phyloP scores from a whole-genome alignment of 1,284 basidiomycete genomes.

The Neolentinus lepideus region DNA sequence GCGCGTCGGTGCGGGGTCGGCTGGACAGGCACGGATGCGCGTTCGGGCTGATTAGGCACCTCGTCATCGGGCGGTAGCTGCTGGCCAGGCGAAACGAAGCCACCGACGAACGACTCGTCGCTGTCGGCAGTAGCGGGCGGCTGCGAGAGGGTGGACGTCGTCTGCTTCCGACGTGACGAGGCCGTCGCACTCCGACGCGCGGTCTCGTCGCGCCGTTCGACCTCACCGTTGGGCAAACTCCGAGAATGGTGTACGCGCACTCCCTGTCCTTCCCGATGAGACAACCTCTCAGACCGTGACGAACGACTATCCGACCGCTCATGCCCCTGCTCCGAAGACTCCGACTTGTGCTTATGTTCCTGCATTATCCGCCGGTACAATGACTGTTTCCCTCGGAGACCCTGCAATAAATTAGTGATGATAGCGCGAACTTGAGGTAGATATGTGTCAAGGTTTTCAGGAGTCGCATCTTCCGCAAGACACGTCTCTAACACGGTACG shows the following conservation, averaged over 20 bases:
- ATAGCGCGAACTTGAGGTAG: slow-evolving; percentile 90
- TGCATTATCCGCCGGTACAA: slow-evolving; percentile 64
- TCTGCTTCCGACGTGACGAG: slow-evolving; percentile 7
- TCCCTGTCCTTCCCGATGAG: not conserved
- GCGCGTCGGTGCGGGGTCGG: not conserved
- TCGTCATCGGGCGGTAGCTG: slow-evolving; percentile 6
- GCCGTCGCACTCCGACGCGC: slow-evolving; percentile 10
- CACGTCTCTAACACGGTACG: slow-evolving; percentile 86
- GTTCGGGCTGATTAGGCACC: slow-evolving; percentile 1
- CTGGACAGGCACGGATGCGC: not conserved
- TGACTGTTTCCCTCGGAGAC: slow-evolving; percentile 87
- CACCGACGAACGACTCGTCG: slow-evolving; percentile 41
- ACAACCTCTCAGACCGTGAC: slow-evolving; percentile 28
- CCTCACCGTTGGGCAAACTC: slow-evolving; percentile 16
- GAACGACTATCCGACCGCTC: slow-evolving; percentile 47
- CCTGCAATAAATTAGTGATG: slow-evolving; percentile 89
- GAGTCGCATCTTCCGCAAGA: slow-evolving; percentile 84
- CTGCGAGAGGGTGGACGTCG: not conserved
- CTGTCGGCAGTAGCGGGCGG: slow-evolving; percentile 9
- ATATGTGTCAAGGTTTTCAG: slow-evolving; percentile 83
- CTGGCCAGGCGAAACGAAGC: slow-evolving; percentile 30
- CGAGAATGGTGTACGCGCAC: not conserved
- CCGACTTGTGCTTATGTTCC: slow-evolving; percentile 42
- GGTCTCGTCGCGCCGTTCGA: slow-evolving; percentile 14
- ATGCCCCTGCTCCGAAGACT: slow-evolving; percentile 27